Evolutionary conservation across 345 rosid species (phyloP), one percentile per base, ranked within the genome.

Genomic region (Punica granatum): DNA sequence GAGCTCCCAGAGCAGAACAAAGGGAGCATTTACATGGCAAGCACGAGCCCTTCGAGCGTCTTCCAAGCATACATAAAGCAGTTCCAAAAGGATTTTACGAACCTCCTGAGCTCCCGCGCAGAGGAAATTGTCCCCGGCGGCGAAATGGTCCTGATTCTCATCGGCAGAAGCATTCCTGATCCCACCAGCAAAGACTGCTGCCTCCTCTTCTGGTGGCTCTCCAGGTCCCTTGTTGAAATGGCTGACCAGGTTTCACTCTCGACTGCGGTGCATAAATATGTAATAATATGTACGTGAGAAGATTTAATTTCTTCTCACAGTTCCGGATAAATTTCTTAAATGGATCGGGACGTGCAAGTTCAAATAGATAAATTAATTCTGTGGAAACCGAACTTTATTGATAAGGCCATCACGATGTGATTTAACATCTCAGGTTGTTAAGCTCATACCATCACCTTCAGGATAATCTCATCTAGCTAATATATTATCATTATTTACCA

Each of bases 41-140:
- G 46, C 41, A 60, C 33, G 32, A 61, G 61, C 25, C 66, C 67
- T 14, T 12, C n/a, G 30, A 69, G 58, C 13, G 72, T 69, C 19
- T 25, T 43, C 15, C 60, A 69, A 23, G 72, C 72, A 46, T 69
- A 69, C 23, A 12, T 35, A 21, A 48, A 60, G 44, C 67, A 43
- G 33, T 69, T 69, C 41, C 46, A 69, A 26, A 60, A 9, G 72
- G 72, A 69, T 28, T 60, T 61, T 9, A 60, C 32, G 0, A 21
- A 41, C 12, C 42, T 69, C 59, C 59, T 69, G 11, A 31, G 65
- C 19, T 35, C 11, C 37, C 66, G 72, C 13, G 58, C 67, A 10
- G 1, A 30, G 56, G 72, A 61, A 34, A 10, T 61, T 2, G 32
- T 46, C 28, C 0, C 33, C 46, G 26, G 21, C 1, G 35, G 63